A percentile compares a stretch with the other conserved stretches of the same genome.
These are phyloP conservation scores for Chaetomium olivaceum DNA, from an alignment of 2,329 filamentous ascomycete species.

Conservation along the genomic window DNA sequence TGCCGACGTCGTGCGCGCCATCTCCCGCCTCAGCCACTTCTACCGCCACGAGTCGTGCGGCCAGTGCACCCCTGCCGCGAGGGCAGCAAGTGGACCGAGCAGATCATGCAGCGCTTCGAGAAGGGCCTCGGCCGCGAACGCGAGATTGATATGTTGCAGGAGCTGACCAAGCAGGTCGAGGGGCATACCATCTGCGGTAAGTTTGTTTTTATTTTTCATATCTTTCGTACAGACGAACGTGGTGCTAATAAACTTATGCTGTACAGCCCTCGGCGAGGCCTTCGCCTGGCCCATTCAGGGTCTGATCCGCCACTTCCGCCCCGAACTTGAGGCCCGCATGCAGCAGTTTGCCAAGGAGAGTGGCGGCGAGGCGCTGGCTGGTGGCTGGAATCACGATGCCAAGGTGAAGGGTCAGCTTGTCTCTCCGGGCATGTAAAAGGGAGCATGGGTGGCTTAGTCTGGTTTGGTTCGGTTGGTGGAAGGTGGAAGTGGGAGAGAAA, in stretches of 20 bases:
- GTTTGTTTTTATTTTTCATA: conserved; percentile 36
- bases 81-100: conserved; percentile 97
- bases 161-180: conserved; percentile 98
- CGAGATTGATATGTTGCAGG: conserved; percentile 99
- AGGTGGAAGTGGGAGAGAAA: neutral
- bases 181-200: conserved; percentile 96
- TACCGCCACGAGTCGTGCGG: conserved; percentile 98
- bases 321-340: conserved; percentile 91
- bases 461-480: neutral
- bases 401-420: conserved; percentile 78
- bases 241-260: conserved; percentile 35
- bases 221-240: neutral
- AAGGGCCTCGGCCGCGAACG: conserved; percentile 82
- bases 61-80: conserved; percentile 99
- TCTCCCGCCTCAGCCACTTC: conserved; percentile 90
- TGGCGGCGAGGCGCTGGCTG: conserved; percentile 75
- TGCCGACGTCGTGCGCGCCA: conserved; percentile 91
- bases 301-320: conserved; percentile 96
- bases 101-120: conserved; percentile 98
- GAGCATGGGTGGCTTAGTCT: neutral
- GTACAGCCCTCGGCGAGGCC: conserved; percentile 81
- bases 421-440: conserved; percentile 81
- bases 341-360: conserved; percentile 71
- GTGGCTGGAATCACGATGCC: conserved; percentile 81
- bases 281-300: conserved; percentile 99